These are phyloP conservation scores for Lasiodiplodia hormozganensis DNA, from an alignment of 2,329 filamentous ascomycete genomes.

Conservation along the genomic window DNA sequence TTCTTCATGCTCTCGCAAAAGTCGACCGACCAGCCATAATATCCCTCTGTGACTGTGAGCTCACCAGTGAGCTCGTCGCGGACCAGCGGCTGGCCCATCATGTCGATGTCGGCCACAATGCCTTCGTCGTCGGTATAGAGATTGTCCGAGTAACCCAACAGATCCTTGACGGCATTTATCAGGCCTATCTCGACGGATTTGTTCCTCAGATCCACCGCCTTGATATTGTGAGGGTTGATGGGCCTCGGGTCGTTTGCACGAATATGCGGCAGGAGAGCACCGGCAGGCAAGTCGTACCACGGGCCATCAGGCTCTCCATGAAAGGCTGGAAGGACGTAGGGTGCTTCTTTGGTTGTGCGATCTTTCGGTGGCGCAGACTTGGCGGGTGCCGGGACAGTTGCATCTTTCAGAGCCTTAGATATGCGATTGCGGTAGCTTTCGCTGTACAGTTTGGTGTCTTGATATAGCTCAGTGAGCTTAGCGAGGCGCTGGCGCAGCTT, in stretches of 20 bases:
- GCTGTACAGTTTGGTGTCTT: slow-evolving; percentile 68
- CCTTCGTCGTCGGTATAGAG: slow-evolving; percentile 67
- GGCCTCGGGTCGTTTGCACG: slow-evolving; percentile 76
- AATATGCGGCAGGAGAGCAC: slow-evolving; percentile 80
- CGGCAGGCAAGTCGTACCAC: slow-evolving; percentile 84
- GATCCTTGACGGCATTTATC: slow-evolving; percentile 70
- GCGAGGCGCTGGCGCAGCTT: slow-evolving; percentile 71
- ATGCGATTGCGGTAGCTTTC: slow-evolving; percentile 63
- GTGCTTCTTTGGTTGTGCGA: slow-evolving; percentile 58
- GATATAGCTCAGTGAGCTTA: slow-evolving; percentile 73
- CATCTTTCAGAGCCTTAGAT: slow-evolving; percentile 62
- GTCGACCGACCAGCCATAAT: slow-evolving; percentile 84
- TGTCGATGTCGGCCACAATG: slow-evolving; percentile 69
- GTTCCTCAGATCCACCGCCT: slow-evolving; percentile 72
- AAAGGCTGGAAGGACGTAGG: slow-evolving; percentile 74
- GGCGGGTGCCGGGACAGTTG: slow-evolving; percentile 34
- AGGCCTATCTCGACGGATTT: slow-evolving; percentile 73
- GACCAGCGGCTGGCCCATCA: slow-evolving; percentile 73
- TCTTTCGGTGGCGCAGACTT: slow-evolving; percentile 38
- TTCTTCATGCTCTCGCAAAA: slow-evolving; percentile 83
- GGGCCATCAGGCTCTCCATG: slow-evolving; percentile 77
- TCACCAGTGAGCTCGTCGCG: slow-evolving; percentile 72
- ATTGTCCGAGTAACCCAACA: slow-evolving; percentile 73
- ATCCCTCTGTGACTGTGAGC: slow-evolving; percentile 71
- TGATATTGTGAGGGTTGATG: slow-evolving; percentile 74